These are phyloP conservation scores for Alternaria triticina DNA, from an alignment of 2,329 filamentous ascomycete genomes.

Conservation along the genomic window DNA sequence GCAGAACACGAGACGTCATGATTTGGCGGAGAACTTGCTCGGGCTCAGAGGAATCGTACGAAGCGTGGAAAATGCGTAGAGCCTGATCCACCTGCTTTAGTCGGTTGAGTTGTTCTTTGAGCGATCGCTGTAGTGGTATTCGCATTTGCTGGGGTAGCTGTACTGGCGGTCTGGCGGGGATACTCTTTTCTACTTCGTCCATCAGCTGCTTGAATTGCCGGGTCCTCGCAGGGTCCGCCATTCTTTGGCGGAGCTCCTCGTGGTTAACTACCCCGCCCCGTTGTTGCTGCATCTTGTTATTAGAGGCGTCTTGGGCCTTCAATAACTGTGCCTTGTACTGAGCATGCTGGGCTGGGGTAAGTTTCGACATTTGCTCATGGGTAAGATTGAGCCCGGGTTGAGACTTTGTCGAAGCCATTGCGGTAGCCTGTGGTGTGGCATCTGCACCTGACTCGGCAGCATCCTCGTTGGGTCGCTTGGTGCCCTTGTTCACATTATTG, in stretches of 20 bases:
- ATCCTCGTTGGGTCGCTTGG: slow-evolving; percentile 52
- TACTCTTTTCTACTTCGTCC: slow-evolving; percentile 36
- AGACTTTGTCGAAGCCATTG: slow-evolving; percentile 43
- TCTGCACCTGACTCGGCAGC: slow-evolving; percentile 47
- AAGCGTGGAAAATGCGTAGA: slow-evolving; percentile 38
- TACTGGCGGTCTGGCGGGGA: slow-evolving; percentile 29
- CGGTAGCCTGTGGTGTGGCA: slow-evolving; percentile 42
- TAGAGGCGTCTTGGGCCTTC: slow-evolving; percentile 43
- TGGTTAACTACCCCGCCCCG: slow-evolving; percentile 23
- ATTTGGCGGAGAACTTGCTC: slow-evolving; percentile 37
- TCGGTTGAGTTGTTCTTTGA: slow-evolving; percentile 33
- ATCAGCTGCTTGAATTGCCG: slow-evolving; percentile 36
- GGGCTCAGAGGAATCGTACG: slow-evolving; percentile 31
- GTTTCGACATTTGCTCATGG: slow-evolving; percentile 42
- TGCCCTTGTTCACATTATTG: slow-evolving; percentile 29
- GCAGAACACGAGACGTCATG: slow-evolving; percentile 29
- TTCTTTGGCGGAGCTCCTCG: slow-evolving; percentile 34
- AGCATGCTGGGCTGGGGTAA: slow-evolving; percentile 42
- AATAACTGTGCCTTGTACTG: slow-evolving; percentile 41
- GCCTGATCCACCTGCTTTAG: slow-evolving; percentile 42
- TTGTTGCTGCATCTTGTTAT: slow-evolving; percentile 38
- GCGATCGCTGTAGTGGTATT: slow-evolving; percentile 31
- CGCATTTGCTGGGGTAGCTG: slow-evolving; percentile 31
- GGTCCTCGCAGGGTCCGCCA: slow-evolving; percentile 35
- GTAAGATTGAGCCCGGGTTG: slow-evolving; percentile 40